phyloP scores from a whole-genome alignment of 2,329 filamentous ascomycete species.

The Colletotrichum noveboracense region DNA sequence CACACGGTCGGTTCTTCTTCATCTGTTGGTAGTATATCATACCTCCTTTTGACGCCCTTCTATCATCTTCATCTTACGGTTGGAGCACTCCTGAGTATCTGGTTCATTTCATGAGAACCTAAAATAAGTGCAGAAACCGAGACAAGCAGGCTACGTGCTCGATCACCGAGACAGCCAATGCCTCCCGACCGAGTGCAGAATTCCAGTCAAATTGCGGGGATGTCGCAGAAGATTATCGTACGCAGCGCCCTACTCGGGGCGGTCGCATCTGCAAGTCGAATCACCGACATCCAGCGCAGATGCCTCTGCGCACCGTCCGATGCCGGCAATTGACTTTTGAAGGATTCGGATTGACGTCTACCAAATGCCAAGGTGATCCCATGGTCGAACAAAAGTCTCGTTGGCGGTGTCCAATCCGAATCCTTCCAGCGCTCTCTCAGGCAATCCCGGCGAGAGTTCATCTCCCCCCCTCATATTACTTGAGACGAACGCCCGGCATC shows the following conservation, averaged over 20 bases:
- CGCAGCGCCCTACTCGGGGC: not conserved
- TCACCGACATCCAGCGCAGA: not conserved
- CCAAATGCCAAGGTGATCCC: not conserved
- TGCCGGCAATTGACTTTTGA: not conserved
- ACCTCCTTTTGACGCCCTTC: not conserved
- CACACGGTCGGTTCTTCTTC: not conserved
- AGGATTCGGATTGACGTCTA: not conserved
- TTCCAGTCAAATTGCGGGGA: not conserved
- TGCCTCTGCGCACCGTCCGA: not conserved
- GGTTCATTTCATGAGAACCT: not conserved
- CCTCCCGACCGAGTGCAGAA: not conserved
- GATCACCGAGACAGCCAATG: not conserved
- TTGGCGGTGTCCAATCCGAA: not conserved
- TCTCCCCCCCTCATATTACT: not conserved
- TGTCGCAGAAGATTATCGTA: not conserved
- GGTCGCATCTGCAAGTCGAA: not conserved
- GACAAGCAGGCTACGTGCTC: not conserved
- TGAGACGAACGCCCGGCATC: constrained; percentile 8
- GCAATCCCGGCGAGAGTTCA: not conserved
- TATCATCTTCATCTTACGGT: not conserved
- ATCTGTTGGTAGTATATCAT: not conserved
- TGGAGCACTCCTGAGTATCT: not conserved
- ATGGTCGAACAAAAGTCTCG: not conserved
- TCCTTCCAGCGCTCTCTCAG: not conserved
- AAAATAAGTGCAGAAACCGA: not conserved